Evolutionary conservation across 108 stramenopile species (phyloP), one percentile per base, ranked within the genome.

Genomic region (Poteriospumella lacustris): DNA sequence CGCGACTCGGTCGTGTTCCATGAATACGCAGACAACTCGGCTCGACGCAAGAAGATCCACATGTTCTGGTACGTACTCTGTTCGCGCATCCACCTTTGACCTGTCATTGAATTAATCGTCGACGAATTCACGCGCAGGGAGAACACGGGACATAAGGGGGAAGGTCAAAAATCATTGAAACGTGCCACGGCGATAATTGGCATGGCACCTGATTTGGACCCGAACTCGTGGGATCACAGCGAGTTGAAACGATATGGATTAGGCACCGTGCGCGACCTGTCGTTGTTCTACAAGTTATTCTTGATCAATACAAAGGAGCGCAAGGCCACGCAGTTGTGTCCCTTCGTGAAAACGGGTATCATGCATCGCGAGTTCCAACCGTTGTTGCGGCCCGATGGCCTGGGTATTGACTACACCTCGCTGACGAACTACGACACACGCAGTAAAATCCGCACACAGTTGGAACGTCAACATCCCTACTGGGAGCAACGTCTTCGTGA

Each of bases 111-210:
- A 2, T 62, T 2, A 2, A 28, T 94, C 92, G 70, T 94, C 91
- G 93, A 90, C 91, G 59, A n/a, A n/a, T n/a, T n/a, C n/a, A n/a
- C n/a, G n/a, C n/a, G n/a, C n/a, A n/a, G n/a, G n/a, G 90, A 94
- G 68, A 47, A 47, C 24, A 59, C 82, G 1, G 59, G 76, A n/a
- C 92, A 91, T 75, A 76, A 75, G 39, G 91, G 91, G 5, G 73
- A 81, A 2, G 91, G 88, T 0, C 58, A 76, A 39, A 68, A 86
- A 72, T 90, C 84, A 0, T 90, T 94, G 91, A 90, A 84, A 47
- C 77, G 94, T 62, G 78, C 91, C 68, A 90, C 90, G 70, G 86
- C 83, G 5, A 92, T 94, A 42, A 92, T 94, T 76, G 87, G 87
- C 40, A 92, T 92, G 89, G 87, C 81, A 24, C 77, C 77, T 64